Evolutionary conservation across 495 filamentous ascomycete genomes (phyloP), one percentile per base, ranked within the genome.

Genomic region (Extremus antarcticus): DNA sequence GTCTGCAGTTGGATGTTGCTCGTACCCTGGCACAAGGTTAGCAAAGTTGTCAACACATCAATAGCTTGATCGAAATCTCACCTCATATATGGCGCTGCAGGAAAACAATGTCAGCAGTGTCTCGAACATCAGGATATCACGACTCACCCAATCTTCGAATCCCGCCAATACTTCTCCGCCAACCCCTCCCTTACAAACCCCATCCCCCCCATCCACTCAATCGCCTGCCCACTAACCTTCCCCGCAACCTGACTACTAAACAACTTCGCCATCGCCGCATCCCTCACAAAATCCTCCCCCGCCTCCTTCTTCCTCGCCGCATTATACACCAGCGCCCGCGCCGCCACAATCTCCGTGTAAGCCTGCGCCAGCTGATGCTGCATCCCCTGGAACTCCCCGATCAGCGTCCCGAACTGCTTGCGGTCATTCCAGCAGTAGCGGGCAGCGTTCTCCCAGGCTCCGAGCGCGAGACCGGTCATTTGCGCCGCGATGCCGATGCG

Each of bases 141-240:
- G 29, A 45, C 4, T 45, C 3, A 3, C 25, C 92, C 92, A 66
- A 99, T 99, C 82, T 96, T 99, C 74, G 87, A 91, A 69, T 99
- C 92, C 21, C 92, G 78, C 77, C 84, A 99, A 74, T 85, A 94
- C 81, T 99, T 99, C 83, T 99, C 92, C 2, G 94, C 92, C 57
- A 95, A 81, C 1, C 92, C 92, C 69, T 99, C 92, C 40, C 92
- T 76, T 38, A 97, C 92, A 63, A 99, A 99, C 8, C 81, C 82
- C 92, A 95, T 96, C 50, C 92, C 92, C 32, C 92, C 92, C 91
- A 96, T 96, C 92, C 94, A 97, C 72, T 97, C 92, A 17, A 99
- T 80, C 2, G 90, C 92, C 11, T 82, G 80, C 10, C 90, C 83
- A 49, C 86, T 85, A 20, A 97, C 91, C 50, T 81, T 80, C 16